Conservation (phyloP, 164 flowering plant species). For the Taxillus chinensis region DNA sequence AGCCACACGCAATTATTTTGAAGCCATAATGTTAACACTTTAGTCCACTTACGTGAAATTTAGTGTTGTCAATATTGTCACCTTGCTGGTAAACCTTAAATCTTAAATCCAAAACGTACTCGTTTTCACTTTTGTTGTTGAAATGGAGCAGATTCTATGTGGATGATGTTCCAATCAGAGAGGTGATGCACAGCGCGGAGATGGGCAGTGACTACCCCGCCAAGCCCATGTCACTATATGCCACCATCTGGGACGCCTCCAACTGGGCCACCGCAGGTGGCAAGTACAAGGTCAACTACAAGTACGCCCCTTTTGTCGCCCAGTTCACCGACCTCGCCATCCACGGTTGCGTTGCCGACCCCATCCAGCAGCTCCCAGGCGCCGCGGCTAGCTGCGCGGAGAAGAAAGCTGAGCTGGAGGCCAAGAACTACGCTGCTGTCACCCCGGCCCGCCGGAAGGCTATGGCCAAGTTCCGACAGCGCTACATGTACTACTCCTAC, state of each 20-base stretch:
- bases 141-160: slow-evolving; percentile 57
- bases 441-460: slow-evolving; percentile 29
- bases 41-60: too few relatives aligned
- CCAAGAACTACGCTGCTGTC: slow-evolving; percentile 29
- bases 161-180: slow-evolving; percentile 80
- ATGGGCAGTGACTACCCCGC: slow-evolving; percentile 89
- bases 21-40: too few relatives aligned
- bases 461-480: slow-evolving; percentile 57
- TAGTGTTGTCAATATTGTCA: too few relatives aligned
- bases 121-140: not conserved
- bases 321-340: slow-evolving; percentile 54
- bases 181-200: slow-evolving; percentile 40
- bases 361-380: slow-evolving; percentile 31
- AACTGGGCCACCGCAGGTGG: slow-evolving; percentile 91
- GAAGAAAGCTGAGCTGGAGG: slow-evolving; percentile 13
- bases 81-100: too few relatives aligned
- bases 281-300: slow-evolving; percentile 58
- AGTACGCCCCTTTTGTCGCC: slow-evolving; percentile 65
- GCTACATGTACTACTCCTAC: slow-evolving; percentile 75
- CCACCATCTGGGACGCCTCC: slow-evolving; percentile 97
- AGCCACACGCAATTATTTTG: too few relatives aligned
- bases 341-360: slow-evolving; percentile 60
- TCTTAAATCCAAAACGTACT: too few relatives aligned
- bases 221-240: slow-evolving; percentile 85
- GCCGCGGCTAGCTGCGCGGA: slow-evolving; percentile 16